A percentile compares a stretch with the other conserved stretches of the same genome.
These are phyloP conservation scores for Suillus clintonianus DNA, from an alignment of 768 basidiomycete genomes.

Conservation along the genomic window DNA sequence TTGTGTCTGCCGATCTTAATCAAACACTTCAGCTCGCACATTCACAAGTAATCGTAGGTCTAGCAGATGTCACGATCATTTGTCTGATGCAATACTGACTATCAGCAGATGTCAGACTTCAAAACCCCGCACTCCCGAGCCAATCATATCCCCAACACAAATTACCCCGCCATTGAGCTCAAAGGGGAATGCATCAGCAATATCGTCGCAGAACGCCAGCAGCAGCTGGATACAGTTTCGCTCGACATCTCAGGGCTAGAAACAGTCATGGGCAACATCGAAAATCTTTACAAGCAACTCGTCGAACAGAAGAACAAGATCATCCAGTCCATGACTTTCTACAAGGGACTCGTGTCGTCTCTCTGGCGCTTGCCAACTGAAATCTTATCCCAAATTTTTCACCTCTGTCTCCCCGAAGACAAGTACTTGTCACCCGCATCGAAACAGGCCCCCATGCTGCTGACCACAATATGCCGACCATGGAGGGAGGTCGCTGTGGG, in stretches of 20 bases:
- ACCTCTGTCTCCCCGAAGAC: too few species aligned
- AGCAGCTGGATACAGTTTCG: slow-evolving; percentile 16
- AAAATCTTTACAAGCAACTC: slow-evolving; percentile 11
- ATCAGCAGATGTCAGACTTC: slow-evolving; percentile 12
- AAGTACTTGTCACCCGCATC: too few species aligned
- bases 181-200: slow-evolving; percentile 12
- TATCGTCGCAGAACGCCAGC: slow-evolving; percentile 17
- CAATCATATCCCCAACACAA: slow-evolving; percentile 12
- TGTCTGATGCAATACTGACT: too few species aligned
- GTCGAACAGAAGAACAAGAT: slow-evolving; percentile 15
- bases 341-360: slow-evolving; percentile 24
- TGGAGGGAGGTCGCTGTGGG: too few species aligned
- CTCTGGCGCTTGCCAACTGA: too few species aligned
- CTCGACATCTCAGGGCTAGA: slow-evolving; percentile 13
- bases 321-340: slow-evolving; percentile 15
- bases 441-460: too few species aligned
- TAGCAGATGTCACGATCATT: too few species aligned
- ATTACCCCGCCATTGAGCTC: slow-evolving; percentile 14
- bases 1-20: not conserved
- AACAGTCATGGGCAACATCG: slow-evolving; percentile 16
- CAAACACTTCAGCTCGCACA: not conserved
- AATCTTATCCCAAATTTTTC: too few species aligned
- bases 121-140: slow-evolving; percentile 20
- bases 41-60: too few species aligned
- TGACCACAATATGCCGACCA: too few species aligned